Evolutionary conservation across 1,139 yeast genomes (phyloP).

Genomic region (Diutina neorugosa): DNA sequence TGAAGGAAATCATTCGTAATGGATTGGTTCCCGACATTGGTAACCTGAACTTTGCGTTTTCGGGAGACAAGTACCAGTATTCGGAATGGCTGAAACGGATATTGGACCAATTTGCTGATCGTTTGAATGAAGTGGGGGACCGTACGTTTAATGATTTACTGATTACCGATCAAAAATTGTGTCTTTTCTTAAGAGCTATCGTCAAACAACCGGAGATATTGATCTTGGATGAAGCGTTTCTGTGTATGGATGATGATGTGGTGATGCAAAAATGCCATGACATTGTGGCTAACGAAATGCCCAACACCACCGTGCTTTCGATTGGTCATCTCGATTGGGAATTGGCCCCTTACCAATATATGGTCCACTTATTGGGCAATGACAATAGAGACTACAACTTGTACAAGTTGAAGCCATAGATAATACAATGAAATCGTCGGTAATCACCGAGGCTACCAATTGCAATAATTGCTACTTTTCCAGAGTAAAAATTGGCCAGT

Average conservation of each 20-base stretch:
- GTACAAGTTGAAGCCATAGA: background rate
- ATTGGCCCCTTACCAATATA: slow-evolving; percentile 1
- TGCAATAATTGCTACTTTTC: no score
- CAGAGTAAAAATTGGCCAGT: no score
- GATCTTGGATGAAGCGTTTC: slow-evolving; percentile 85
- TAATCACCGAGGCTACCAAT: no score
- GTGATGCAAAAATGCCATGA: slow-evolving; percentile 55
- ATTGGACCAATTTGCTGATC: slow-evolving; percentile 15
- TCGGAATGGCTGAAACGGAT: slow-evolving; percentile 8
- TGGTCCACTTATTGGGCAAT: background rate
- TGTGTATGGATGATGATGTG: slow-evolving; percentile 66
- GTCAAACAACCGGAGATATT: slow-evolving; percentile 66
- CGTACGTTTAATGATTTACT: slow-evolving; percentile 39
- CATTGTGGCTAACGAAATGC: slow-evolving; percentile 39
- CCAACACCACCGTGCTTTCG: slow-evolving; percentile 53
- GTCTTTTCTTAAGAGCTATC: slow-evolving; percentile 62
- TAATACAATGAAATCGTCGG: no score
- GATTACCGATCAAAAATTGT: slow-evolving; percentile 69
- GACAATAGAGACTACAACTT: background rate
- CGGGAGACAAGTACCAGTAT: slow-evolving; percentile 5
- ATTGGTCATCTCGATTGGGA: slow-evolving; percentile 48
- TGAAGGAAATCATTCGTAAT: slow-evolving; percentile 51
- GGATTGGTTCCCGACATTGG: slow-evolving; percentile 56
- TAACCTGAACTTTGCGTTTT: slow-evolving; percentile 30
- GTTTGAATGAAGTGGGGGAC: slow-evolving; percentile 20